A percentile compares a stretch with the other conserved stretches of the same genome.
Conservation (phyloP, 768 basidiomycete species). For the Chiua virens region DNA sequence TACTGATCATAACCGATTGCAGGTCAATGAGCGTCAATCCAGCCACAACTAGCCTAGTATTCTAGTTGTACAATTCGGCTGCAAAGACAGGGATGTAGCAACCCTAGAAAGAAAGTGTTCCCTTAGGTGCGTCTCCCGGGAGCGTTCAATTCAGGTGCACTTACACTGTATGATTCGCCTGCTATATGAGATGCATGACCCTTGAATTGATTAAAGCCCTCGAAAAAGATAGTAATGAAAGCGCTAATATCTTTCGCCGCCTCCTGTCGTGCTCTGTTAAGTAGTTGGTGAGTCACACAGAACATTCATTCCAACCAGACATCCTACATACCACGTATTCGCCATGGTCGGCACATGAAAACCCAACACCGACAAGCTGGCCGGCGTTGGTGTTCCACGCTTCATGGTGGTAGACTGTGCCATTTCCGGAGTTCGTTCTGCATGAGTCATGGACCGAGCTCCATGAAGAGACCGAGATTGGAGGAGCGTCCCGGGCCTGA, state of each 20-base stretch:
- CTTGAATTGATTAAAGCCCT: slow-evolving; percentile 69
- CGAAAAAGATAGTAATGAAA: slow-evolving; percentile 73
- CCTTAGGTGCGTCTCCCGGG: not conserved
- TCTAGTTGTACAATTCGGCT: slow-evolving; percentile 48
- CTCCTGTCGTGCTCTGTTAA: slow-evolving; percentile 55
- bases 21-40: slow-evolving; percentile 53
- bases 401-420: slow-evolving; percentile 53
- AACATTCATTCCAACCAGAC: not conserved
- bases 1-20: slow-evolving; percentile 50
- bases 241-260: slow-evolving; percentile 70
- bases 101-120: slow-evolving; percentile 35
- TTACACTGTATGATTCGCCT: slow-evolving; percentile 55
- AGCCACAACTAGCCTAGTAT: slow-evolving; percentile 37
- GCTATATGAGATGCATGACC: slow-evolving; percentile 65
- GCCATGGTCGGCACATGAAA: slow-evolving; percentile 45
- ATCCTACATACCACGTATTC: slow-evolving; percentile 36
- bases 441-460: slow-evolving; percentile 80
- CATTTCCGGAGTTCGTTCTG: slow-evolving; percentile 50
- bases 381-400: slow-evolving; percentile 69
- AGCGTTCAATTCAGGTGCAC: not conserved
- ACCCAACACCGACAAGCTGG: slow-evolving; percentile 48
- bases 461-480: slow-evolving; percentile 70
- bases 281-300: not conserved
- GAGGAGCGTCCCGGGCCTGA: slow-evolving; percentile 51
- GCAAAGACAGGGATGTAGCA: slow-evolving; percentile 54